A percentile compares a stretch with the other conserved stretches of the same genome.
phyloP scores from a whole-genome alignment of 2,329 filamentous ascomycete species.

The Colletotrichum sp. region DNA sequence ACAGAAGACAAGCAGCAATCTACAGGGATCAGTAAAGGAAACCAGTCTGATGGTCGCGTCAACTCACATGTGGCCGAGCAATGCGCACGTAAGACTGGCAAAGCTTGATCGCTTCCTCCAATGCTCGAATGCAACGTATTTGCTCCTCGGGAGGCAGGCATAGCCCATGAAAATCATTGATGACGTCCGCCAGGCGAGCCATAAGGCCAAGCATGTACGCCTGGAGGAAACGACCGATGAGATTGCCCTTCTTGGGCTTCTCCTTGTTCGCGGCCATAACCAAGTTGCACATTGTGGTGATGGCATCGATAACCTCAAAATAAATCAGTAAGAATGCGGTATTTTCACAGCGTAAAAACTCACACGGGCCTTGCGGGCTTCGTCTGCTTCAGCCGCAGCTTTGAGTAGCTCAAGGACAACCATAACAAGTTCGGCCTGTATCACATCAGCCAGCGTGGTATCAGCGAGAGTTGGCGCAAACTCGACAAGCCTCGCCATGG shows the following conservation, averaged over 20 bases:
- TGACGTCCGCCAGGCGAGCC: slow-evolving; percentile 76
- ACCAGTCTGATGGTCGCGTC: slow-evolving; percentile 21
- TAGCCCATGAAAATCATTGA: slow-evolving; percentile 69
- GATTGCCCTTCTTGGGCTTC: slow-evolving; percentile 56
- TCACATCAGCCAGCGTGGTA: slow-evolving; percentile 68
- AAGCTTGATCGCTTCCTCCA: slow-evolving; percentile 86
- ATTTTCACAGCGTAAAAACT: slow-evolving; percentile 29
- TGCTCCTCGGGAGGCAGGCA: slow-evolving; percentile 70
- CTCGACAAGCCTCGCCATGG: slow-evolving; percentile 71
- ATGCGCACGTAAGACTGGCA: slow-evolving; percentile 76
- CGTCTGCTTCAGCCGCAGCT: slow-evolving; percentile 72
- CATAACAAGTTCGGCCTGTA: slow-evolving; percentile 76
- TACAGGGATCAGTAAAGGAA: slow-evolving; percentile 37
- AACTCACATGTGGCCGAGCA: slow-evolving; percentile 80
- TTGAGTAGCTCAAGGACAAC: slow-evolving; percentile 85
- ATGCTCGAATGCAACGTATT: slow-evolving; percentile 77
- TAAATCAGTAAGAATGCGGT: background rate
- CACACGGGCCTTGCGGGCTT: slow-evolving; percentile 62
- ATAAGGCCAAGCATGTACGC: slow-evolving; percentile 87
- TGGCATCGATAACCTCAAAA: slow-evolving; percentile 49
- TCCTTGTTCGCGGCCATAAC: slow-evolving; percentile 45
- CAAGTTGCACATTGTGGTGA: slow-evolving; percentile 50
- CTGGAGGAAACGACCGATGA: slow-evolving; percentile 78
- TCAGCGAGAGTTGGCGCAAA: slow-evolving; percentile 74
- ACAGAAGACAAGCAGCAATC: slow-evolving; percentile 92